Percentiles rank a stretch among this genome's conserved stretches.
Conservation (phyloP, 257 asterid genomes). For the Solanum tarapatanum region DNA sequence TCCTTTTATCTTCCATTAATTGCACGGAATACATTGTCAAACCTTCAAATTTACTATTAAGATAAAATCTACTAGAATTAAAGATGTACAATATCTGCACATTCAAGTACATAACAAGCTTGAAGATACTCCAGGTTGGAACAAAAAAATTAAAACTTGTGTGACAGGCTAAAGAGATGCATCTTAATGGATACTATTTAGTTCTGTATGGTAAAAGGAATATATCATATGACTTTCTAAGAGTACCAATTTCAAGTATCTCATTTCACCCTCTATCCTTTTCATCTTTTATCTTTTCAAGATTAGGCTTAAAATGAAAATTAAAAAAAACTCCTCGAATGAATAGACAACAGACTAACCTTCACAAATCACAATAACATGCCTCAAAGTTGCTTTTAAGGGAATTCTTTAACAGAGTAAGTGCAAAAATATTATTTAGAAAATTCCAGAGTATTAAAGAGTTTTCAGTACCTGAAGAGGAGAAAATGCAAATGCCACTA, state of each 20-base stretch:
- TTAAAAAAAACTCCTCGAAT: neutral
- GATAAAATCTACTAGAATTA: neutral
- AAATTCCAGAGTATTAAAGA: neutral
- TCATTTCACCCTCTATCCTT: neutral
- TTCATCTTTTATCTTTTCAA: neutral
- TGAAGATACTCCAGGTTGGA: neutral
- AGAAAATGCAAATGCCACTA: constrained; percentile 89
- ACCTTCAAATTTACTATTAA: neutral
- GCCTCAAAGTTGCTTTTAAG: neutral
- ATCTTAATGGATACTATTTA: neutral
- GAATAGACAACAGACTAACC: neutral
- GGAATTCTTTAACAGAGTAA: neutral
- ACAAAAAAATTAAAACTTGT: neutral
- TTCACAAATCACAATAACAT: neutral
- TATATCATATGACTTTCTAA: neutral
- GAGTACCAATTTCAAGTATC: neutral
- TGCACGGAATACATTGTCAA: neutral
- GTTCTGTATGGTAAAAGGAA: neutral
- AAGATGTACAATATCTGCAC: neutral
- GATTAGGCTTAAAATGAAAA: neutral
- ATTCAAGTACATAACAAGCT: neutral
- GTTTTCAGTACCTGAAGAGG: constrained; percentile 55
- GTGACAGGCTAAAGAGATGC: neutral
- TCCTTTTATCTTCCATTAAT: neutral
- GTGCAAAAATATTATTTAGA: neutral